A percentile compares a stretch with the other conserved stretches of the same genome.
Evolutionary conservation across 805 yeast genomes (phyloP).

Genomic region (Candida methanosorbosa): DNA sequence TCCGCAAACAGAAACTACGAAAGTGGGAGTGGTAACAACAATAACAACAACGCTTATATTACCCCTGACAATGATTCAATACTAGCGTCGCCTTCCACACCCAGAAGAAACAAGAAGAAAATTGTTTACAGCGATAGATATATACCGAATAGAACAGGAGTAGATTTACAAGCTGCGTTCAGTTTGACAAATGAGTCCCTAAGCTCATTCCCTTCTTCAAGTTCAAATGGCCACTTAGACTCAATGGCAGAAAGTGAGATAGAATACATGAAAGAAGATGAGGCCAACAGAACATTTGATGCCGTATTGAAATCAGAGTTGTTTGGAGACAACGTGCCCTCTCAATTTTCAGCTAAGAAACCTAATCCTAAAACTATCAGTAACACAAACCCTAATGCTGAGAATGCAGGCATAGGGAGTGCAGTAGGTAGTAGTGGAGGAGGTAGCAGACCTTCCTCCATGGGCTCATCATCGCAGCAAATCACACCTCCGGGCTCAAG

Average conservation of each 20-base stretch:
- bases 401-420: constrained; percentile 4
- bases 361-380: background rate
- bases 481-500: constrained; percentile 20
- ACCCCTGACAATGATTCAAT: constrained; percentile 6
- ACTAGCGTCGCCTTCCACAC: constrained; percentile 32
- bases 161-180: constrained; percentile 82
- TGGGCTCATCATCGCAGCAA: constrained; percentile 10
- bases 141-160: constrained; percentile 81
- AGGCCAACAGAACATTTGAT: constrained; percentile 81
- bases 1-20: no score
- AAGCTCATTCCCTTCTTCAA: no score
- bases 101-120: constrained; percentile 35
- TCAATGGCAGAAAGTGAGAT: constrained; percentile 44
- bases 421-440: constrained; percentile 7
- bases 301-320: constrained; percentile 81
- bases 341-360: constrained; percentile 8
- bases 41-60: background rate
- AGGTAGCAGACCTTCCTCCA: no score
- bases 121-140: constrained; percentile 71
- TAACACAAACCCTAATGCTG: constrained; percentile 6
- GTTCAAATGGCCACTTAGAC: no score
- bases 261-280: constrained; percentile 62
- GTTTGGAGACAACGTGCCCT: constrained; percentile 79
- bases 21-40: background rate
- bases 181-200: constrained; percentile 26